These are phyloP conservation scores for Moesziomyces antarcticus DNA, from an alignment of 1,284 basidiomycete genomes.

Conservation along the genomic window DNA sequence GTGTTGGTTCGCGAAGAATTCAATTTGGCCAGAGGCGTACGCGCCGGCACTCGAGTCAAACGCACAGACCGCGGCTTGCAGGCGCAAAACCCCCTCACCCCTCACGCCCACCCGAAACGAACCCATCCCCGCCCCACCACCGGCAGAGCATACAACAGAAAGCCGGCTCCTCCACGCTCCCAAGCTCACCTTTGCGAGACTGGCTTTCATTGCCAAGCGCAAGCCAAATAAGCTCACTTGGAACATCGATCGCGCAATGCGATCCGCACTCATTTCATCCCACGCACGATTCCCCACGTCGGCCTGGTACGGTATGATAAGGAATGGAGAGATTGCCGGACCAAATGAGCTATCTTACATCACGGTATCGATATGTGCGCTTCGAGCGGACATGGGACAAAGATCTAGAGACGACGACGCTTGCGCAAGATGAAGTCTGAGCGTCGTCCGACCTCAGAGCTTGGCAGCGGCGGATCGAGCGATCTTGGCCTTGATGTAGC, in stretches of 20 bases:
- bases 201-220: too few species aligned
- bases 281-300: background rate
- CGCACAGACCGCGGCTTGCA: background rate
- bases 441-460: constrained; percentile 15
- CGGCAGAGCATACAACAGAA: background rate
- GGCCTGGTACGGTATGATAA: background rate
- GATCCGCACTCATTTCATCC: background rate
- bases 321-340: background rate
- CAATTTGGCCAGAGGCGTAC: too few species aligned
- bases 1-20: constrained; percentile 16
- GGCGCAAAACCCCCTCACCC: too few species aligned
- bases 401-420: background rate
- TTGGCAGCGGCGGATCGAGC: constrained; percentile 41
- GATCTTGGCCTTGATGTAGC: constrained; percentile 61
- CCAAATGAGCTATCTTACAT: background rate
- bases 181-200: too few species aligned
- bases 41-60: background rate
- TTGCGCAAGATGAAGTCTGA: background rate
- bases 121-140: too few species aligned
- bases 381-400: background rate
- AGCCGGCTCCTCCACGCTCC: background rate
- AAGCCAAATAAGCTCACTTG: too few species aligned
- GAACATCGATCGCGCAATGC: too few species aligned
- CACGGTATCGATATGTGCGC: background rate
- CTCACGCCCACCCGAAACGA: background rate